Evolutionary conservation across 176 grass and related monocot species (phyloP), one percentile per base, ranked within the genome.

Genomic region (Cenchrus fungigraminus): DNA sequence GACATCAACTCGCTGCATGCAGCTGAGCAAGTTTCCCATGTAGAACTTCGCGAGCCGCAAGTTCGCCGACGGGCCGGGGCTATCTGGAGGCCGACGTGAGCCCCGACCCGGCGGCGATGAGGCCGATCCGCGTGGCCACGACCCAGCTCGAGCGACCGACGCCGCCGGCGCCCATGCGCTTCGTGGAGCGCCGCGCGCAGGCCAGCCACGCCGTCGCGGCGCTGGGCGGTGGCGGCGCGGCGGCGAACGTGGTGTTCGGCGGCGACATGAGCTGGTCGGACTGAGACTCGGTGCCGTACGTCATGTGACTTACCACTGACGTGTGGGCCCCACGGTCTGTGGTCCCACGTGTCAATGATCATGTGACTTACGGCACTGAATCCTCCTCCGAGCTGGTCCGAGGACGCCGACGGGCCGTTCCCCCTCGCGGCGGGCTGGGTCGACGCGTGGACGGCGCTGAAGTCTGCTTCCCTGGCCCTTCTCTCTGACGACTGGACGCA

Each of bases 191-290:
- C 1, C 25, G 47, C 22, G 4, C 2, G 40, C 76, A 87, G 85
- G 69, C 85, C 3, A 0, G 66, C 34, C 54, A 59, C 1, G 25
- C 16, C 40, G 4, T 82, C 22, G n/a, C 49, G 0, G 37, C 25
- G 6, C 70, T 60, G 6, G n/a, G 22, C 46, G 12, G 20, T 12
- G 49, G 11, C 45, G 11, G 20, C 19, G 45, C 7, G 7, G 15
- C 31, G 57, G 19, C 20, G 57, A 74, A 22, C 43, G 68, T 20
- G 19, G 68, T 49, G 69, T 50, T 72, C 15, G 65, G 65, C 55
- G 81, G 87, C 58, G 75, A 84, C 81, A 79, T 84, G 81, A 51
- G 59, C 59, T 84, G 81, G 80, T 34, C 57, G 25, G 25, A 25
- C 25, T 25, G 25, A 25, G 25, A 25, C 25, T 25, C 25, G 25